Evolutionary conservation across 306 rosid species (phyloP), one percentile per base, ranked within the genome.

Genomic region (Boehmeria nivea): DNA sequence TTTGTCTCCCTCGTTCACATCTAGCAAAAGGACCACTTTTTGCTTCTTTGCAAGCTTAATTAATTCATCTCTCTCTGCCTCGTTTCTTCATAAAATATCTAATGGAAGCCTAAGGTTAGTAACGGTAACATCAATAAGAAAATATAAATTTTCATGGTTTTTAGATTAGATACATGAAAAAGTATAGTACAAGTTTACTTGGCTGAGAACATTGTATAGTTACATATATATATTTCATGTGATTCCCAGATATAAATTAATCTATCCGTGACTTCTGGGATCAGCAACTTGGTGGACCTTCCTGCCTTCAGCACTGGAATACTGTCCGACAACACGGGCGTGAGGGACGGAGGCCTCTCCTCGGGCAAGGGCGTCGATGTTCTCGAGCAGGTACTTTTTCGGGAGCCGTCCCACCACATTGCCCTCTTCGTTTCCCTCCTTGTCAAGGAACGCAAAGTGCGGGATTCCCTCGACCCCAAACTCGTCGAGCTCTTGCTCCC

Each of bases 401-500:
- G 99, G 99, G 58, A 91, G 91, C 79, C 85, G 83, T 24, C 99
- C 99, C 5, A 84, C 93, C 4, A 91, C 95, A 43, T 85, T 87
- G 7, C 96, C 99, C 73, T 87, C 96, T 63, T 87, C 99, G 53
- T 91, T 91, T 54, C 95, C 99, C n/a, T 71, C 55, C 67, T 72
- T 83, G 57, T 87, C 99, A 12, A 91, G 88, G 73, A 91, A 91
- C 1, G 96, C 82, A 54, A 91, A 91, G 71, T 91, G 99, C 13
- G 99, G 99, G 68, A 91, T 91, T 48, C 99, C 99, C 82, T 87
- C 99, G 54, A 91, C 99, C 1, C 96, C 99, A 65, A 87, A 91
- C 76, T 87, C 99, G 11, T 87, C 99, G 64, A 91, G 82, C 89
- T 87, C 95, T 57, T 91, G 96, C 70, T 91, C 99, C 99, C 97